Base-by-base conservation (phyloP, 208 protist species). In the Kentomonas sorsogonicus region DNA sequence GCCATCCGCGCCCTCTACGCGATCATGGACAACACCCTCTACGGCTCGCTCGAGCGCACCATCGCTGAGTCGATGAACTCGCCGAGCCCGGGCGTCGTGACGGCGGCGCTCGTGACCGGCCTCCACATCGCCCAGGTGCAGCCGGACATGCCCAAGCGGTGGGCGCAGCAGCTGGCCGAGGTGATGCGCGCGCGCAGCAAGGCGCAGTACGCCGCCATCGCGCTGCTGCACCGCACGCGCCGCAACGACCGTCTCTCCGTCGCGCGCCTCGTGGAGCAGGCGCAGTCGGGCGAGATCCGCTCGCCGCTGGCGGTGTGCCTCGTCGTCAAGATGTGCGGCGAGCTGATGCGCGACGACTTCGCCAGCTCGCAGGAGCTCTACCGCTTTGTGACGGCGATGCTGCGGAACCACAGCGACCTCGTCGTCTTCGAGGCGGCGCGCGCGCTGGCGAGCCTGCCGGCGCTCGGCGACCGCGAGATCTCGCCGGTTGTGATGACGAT, bases 31-130 rank as follows among this genome's bases (percentile, higher is more conserved):
- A 89, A 65, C 57, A 85, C 86, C 48, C 94, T 99, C 82, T 96
- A 99, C 60, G 74, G 57, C 53, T 85, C 89, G 34, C 83, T 99
- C 52, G 97, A 99, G 54, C 87, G 98, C 52, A 98, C 97, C 66
- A 90, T 99, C 36, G 96, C 98, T 53, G 96, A 99, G 77, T 81
- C 85, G 41, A 89, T 99, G 64, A 98, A 98, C 10, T 97, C 98
- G 41, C 86, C 82, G 44, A 96, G 97, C 72, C 79, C 86, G 20
- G 83, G 81, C 39, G 97, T 99, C 10, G 85, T 97, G 10, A 96
- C 79, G 34, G 89, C 98, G 11, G 97, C 98, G n/a, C 74, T 99
- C 1, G 92, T 99, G n/a, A 98, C 97, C 0, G 96, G 91, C 55
- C 84, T 98, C 22, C 97, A 99, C 79, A 90, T 99, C 51, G 85